Base-by-base conservation (phyloP, 1,284 basidiomycete genomes). In the Ceratobasidium sp. region DNA sequence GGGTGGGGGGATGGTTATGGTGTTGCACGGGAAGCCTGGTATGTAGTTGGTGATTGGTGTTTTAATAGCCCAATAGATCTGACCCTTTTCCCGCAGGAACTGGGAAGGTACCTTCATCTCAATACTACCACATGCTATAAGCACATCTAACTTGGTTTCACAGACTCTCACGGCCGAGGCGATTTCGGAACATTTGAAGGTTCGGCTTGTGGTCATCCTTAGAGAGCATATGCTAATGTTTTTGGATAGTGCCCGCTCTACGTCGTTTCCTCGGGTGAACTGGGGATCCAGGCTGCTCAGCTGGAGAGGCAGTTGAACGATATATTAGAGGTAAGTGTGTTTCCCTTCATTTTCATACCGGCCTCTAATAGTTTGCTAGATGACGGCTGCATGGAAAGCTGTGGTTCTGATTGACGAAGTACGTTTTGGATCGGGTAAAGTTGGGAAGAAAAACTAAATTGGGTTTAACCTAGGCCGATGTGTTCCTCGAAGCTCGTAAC, bases 401-500 rank as follows among this genome's bases (percentile, higher is more conserved):
- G 89, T 91, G 66, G 88, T 91, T 0, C 84, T 91, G 59, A 90
- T 92, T 77, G 90, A 91, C 79, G 90, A 92, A 23, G 73, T 66
- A 50, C 14, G n/a, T n/a, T 46, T 30, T 30, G 27, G 27, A 30
- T 30, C 27, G 27, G 27, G 27, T 30, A 30, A 30, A 30, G 27
- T 30, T 30, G 27, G 27, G 27, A 30, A 30, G 27, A 30, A 30
- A 4, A n/a, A n/a, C 5, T 27, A 30, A 20, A 68, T 27, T 20
- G 1, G n/a, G 3, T 33, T 20, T 50, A 7, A 12, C 10, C 4
- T 23, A 75, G 83, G 88, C 88, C 7, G 89, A 88, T 81, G 84
- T 91, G 1, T 92, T 91, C 87, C 86, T 92, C 23, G 90, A 92
- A 81, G 87, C 88, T 81, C 88, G 90, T 23, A 90, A 89, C 1